Evolutionary conservation across 805 yeast genomes (phyloP), one percentile per base, ranked within the genome.

Genomic region (Candida koratica): DNA sequence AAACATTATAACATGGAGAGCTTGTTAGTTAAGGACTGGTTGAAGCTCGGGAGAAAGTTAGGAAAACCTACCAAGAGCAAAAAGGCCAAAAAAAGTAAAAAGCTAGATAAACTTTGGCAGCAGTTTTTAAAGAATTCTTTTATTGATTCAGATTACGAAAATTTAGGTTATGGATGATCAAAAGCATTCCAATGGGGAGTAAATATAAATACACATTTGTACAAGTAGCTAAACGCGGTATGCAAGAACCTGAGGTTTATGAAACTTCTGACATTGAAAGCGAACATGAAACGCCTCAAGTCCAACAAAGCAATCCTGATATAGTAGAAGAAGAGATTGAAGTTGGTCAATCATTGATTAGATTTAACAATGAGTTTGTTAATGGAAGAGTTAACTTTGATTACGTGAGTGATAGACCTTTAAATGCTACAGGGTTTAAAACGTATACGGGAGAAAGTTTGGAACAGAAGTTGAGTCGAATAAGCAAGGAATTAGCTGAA

Each of bases 111-210:
- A 19, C 49, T 74, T 14, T 84, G 94, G 95, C 43, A 63, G 6
- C 51, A 53, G 4, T 86, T 64, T 51, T 51, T 80, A 39, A 64
- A 69, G 38, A 67, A 79, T 47, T 79, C 83, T 0, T 86, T 84
- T 53, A 72, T 79, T 5, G 69, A 75, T 36, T 69, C 84, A 4
- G 82, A 78, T 12, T 84, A 84, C 54, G 80, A 79, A 52, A 69
- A 77, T 38, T 55, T 58, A 47, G 65, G 69, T 29, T 61, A 51
- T 36, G 72, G 72, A 34, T 66, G 51, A 14, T n/a, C n/a, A n/a
- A n/a, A n/a, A n/a, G n/a, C n/a, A n/a, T n/a, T n/a, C n/a, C n/a
- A n/a, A n/a, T n/a, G n/a, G n/a, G n/a, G n/a, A n/a, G n/a, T n/a
- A n/a, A n/a, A n/a, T n/a, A n/a, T n/a, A n/a, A n/a, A n/a, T n/a